A percentile compares a stretch with the other conserved stretches of the same genome.
These are phyloP conservation scores for Ostreobium quekettii DNA, from an alignment of 139 green algal genomes.

Conservation along the genomic window DNA sequence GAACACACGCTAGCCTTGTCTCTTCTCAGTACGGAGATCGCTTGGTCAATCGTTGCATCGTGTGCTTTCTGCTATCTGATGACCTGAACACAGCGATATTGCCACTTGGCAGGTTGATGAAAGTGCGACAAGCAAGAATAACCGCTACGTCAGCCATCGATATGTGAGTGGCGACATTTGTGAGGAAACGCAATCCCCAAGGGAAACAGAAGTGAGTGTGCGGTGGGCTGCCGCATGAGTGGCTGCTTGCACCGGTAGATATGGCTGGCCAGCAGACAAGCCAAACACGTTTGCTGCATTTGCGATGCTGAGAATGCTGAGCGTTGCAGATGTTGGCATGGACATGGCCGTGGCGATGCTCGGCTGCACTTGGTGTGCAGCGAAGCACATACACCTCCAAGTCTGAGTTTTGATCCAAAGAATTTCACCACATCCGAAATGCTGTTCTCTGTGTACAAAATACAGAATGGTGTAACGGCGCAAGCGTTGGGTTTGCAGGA, in stretches of 20 bases:
- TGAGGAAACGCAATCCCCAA: constrained; percentile 2
- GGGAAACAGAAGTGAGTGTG: constrained; percentile 7
- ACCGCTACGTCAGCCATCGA: not conserved
- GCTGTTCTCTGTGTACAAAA: not conserved
- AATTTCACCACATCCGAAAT: not conserved
- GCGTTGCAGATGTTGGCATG: too few relatives aligned
- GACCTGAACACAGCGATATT: too few relatives aligned
- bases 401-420: constrained; percentile 1
- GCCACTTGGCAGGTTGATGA: too few relatives aligned
- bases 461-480: not conserved
- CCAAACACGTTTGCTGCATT: not conserved
- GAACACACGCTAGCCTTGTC: too few relatives aligned
- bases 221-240: too few relatives aligned
- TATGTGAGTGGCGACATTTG: constrained; percentile 7
- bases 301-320: not conserved
- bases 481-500: not conserved
- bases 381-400: not conserved
- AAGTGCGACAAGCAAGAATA: not conserved
- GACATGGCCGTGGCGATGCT: too few relatives aligned
- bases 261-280: not conserved
- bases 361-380: not conserved
- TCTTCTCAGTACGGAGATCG: too few relatives aligned
- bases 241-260: too few relatives aligned
- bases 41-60: too few relatives aligned
- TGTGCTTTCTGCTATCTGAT: too few relatives aligned